A percentile compares a stretch with the other conserved stretches of the same genome.
phyloP scores from a whole-genome alignment of 179 eudicot species.

The Silene coronaria region DNA sequence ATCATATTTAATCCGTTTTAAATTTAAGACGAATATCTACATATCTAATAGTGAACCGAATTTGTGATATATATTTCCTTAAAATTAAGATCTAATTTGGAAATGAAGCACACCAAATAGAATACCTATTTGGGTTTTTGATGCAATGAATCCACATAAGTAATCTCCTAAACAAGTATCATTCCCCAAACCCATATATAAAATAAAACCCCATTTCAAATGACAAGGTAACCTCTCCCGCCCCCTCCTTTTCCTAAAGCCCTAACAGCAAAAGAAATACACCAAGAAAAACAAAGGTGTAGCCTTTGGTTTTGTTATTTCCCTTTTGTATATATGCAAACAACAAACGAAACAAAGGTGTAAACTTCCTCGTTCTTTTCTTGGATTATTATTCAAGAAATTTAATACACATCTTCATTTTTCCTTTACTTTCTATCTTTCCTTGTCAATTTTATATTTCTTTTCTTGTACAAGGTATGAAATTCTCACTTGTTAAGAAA shows the following conservation, averaged over 20 bases:
- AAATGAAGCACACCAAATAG: too few species aligned
- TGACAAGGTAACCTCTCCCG: conserved; percentile 8
- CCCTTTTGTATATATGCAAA: background rate
- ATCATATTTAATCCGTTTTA: too few species aligned
- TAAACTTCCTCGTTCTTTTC: conserved; percentile 1
- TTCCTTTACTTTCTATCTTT: background rate
- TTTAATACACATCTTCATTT: background rate
- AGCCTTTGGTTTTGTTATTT: too few species aligned
- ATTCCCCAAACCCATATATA: background rate
- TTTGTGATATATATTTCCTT: too few species aligned
- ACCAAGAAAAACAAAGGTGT: too few species aligned
- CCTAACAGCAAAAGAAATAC: background rate
- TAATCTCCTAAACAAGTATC: too few species aligned
- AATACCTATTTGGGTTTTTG: too few species aligned
- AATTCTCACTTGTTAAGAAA: background rate
- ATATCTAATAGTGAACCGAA: too few species aligned
- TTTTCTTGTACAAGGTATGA: background rate
- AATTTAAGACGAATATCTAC: too few species aligned
- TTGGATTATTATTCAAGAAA: background rate
- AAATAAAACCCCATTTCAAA: background rate
- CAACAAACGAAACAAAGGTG: background rate
- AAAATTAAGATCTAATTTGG: too few species aligned
- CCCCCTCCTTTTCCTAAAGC: conserved; percentile 8
- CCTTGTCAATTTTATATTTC: background rate
- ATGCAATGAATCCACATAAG: too few species aligned